Percentiles rank a stretch among this genome's conserved stretches.
phyloP scores from a whole-genome alignment of 1,139 yeast genomes.

The Arxiozyma telluris region DNA sequence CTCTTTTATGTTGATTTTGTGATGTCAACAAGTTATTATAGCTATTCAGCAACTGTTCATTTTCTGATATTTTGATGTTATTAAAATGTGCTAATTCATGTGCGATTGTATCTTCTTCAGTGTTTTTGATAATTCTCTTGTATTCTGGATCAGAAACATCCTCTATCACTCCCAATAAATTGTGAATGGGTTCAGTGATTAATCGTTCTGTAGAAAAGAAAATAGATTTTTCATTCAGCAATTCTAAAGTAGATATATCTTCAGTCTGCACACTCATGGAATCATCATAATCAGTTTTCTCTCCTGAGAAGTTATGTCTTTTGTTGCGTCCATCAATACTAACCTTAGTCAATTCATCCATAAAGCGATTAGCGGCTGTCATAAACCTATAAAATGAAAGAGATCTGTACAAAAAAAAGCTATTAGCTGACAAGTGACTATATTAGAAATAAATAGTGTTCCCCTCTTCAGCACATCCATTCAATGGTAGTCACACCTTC shows the following conservation, averaged over 20 bases:
- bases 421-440: neutral
- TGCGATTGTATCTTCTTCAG: neutral
- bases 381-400: neutral
- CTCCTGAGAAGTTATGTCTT: neutral
- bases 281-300: neutral
- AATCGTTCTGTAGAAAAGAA: constrained; percentile 13
- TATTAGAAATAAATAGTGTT: too few relatives aligned
- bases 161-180: constrained; percentile 5
- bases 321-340: neutral
- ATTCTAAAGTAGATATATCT: neutral
- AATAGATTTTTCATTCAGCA: neutral
- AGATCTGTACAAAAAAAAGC: neutral
- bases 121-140: neutral
- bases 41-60: neutral
- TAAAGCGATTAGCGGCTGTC: neutral
- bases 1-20: neutral
- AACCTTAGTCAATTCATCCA: neutral
- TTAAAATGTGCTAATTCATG: neutral
- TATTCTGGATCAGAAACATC: neutral
- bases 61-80: neutral
- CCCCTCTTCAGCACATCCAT: neutral
- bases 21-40: neutral
- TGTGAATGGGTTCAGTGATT: constrained; percentile 11
- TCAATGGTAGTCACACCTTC: neutral
- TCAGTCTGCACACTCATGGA: neutral